Percentiles rank a stretch among this genome's conserved stretches.
These are phyloP conservation scores for Hordeum marinum DNA, from an alignment of 176 grass and related monocot species.

Conservation along the genomic window DNA sequence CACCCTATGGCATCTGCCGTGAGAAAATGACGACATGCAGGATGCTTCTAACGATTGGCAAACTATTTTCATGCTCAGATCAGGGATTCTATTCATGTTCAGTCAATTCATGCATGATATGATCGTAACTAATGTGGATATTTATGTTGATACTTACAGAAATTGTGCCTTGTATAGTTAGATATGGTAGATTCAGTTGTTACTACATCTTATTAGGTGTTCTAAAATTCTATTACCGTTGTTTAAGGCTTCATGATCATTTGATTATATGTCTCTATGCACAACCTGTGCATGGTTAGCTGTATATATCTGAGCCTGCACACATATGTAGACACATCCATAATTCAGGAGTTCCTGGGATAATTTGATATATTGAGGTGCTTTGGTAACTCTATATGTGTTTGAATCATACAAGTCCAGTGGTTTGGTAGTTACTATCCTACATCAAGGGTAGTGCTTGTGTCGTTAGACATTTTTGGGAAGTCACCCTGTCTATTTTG, in stretches of 20 bases:
- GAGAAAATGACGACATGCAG: too few relatives aligned
- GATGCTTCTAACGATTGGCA: neutral
- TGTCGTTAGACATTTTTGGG: too few relatives aligned
- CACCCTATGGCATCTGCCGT: too few relatives aligned
- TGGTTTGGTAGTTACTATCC: neutral
- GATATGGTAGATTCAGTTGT: neutral
- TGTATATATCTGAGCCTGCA: neutral
- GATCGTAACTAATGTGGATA: neutral
- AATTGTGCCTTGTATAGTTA: neutral
- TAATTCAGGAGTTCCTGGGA: neutral
- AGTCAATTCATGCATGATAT: neutral
- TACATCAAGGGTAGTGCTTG: neutral
- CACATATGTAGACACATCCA: neutral
- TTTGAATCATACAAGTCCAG: neutral
- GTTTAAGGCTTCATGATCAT: neutral
- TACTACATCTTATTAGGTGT: neutral
- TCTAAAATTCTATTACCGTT: neutral
- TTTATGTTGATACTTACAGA: neutral
- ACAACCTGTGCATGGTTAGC: neutral
- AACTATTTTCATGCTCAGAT: neutral
- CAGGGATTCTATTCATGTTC: constrained; percentile 2
- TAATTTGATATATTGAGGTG: neutral
- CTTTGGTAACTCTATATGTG: neutral
- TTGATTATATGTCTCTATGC: neutral
- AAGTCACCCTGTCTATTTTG: neutral